Evolutionary conservation across 768 basidiomycete genomes (phyloP).

Genomic region (Hemileccinum impolitum): DNA sequence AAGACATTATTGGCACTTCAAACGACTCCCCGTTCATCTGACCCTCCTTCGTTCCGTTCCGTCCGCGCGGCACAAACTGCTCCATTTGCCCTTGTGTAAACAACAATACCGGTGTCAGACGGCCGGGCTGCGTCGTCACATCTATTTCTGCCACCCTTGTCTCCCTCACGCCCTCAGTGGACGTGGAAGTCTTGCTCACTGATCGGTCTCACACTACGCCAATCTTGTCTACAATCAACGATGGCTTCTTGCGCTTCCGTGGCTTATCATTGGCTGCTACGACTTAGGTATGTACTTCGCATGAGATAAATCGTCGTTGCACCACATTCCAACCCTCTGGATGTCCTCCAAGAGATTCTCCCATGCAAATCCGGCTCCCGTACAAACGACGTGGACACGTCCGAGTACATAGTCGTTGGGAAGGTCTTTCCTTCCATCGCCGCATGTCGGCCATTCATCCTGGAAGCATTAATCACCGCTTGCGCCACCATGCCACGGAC

Average conservation of each 20-base stretch:
- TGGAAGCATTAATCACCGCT: conserved; percentile 30
- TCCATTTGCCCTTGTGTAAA: conserved; percentile 4
- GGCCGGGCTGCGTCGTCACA: not conserved
- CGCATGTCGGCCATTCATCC: conserved; percentile 23
- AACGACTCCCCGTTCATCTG: not conserved
- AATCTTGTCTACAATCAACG: conserved; percentile 21
- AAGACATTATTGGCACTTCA: too few relatives aligned
- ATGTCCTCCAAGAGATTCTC: conserved; percentile 15
- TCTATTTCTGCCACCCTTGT: conserved; percentile 1
- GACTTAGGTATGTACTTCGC: conserved; percentile 19
- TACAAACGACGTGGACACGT: conserved; percentile 6
- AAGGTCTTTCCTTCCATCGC: conserved; percentile 20
- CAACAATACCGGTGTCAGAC: conserved; percentile 2
- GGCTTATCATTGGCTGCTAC: conserved; percentile 14
- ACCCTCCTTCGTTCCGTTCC: conserved; percentile 17
- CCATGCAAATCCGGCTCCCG: conserved; percentile 25
- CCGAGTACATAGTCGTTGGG: conserved; percentile 6
- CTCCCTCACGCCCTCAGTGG: not conserved
- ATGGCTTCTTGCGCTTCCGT: conserved; percentile 16
- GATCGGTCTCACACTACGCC: conserved; percentile 23
- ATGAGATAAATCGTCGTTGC: conserved; percentile 11
- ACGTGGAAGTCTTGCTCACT: conserved; percentile 1
- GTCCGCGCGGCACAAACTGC: not conserved
- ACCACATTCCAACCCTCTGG: conserved; percentile 8
- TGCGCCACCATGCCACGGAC: conserved; percentile 27